Conservation (phyloP, 1,139 yeast species). For the Hyphopichia khmerensis region DNA sequence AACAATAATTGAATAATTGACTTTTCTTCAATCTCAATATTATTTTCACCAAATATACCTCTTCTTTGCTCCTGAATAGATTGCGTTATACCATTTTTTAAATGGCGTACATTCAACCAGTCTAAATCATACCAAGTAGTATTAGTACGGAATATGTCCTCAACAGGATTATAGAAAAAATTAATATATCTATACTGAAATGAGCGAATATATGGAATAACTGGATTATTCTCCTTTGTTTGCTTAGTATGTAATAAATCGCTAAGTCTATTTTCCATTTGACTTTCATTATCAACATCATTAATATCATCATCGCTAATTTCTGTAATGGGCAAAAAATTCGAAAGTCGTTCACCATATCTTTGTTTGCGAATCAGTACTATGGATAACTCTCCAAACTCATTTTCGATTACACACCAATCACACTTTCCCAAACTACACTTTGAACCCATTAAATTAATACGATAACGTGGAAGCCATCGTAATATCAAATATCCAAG, state of each 20-base stretch:
- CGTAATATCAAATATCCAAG: slow-evolving; percentile 68
- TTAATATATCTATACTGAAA: slow-evolving; percentile 82
- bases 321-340: slow-evolving; percentile 48
- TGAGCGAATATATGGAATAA: slow-evolving; percentile 65
- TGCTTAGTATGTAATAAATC: background rate
- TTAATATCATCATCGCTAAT: slow-evolving; percentile 17
- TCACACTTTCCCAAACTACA: slow-evolving; percentile 79
- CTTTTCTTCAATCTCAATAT: slow-evolving; percentile 76
- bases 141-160: slow-evolving; percentile 81
- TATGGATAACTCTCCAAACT: slow-evolving; percentile 79
- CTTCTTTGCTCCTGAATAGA: slow-evolving; percentile 66
- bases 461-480: slow-evolving; percentile 82
- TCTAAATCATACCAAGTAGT: slow-evolving; percentile 79
- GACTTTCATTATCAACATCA: slow-evolving; percentile 14
- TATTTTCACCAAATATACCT: slow-evolving; percentile 73
- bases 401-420: slow-evolving; percentile 93
- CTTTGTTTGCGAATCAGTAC: slow-evolving; percentile 54
- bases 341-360: slow-evolving; percentile 71
- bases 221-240: slow-evolving; percentile 49
- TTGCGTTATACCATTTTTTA: slow-evolving; percentile 71
- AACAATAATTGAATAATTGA: slow-evolving; percentile 61
- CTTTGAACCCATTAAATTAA: slow-evolving; percentile 63
- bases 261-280: slow-evolving; percentile 2
- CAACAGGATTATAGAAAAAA: slow-evolving; percentile 80
- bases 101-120: slow-evolving; percentile 63